Base-by-base conservation (phyloP, 2,329 filamentous ascomycete genomes). In the Tolypocladium tropicale region DNA sequence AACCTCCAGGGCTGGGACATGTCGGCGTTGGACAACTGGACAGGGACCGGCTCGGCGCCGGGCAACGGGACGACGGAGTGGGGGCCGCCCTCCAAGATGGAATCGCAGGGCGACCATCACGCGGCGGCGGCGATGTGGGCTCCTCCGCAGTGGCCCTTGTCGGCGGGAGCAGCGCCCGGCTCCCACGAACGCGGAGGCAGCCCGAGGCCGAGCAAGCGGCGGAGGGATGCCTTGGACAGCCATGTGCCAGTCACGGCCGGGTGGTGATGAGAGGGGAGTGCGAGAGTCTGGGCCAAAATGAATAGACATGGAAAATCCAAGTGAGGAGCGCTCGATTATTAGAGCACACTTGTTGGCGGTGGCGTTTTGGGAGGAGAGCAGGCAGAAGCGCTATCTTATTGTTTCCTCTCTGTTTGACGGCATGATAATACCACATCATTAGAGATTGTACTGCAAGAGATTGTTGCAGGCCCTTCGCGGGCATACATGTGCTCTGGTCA, bases 1-100 rank as follows among this genome's bases (percentile, higher is more conserved):
- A 59, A 46, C 53, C 65, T 74, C 2, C 68, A 70, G 53, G 66
- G 66, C 52, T 74, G 72, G 72, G 71, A 73, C 58, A 70, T 73
- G 63, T 60, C 68, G 34, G 62, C 67, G 3, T 61, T 74, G 53
- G 71, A 73, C 56, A 55, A 61, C 32, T 73, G 71, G 72, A 59
- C 67, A 16, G 59, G 49, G 28, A 16, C 63, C 11, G 55, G 60
- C 7, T 57, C 68, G 12, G 59, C 62, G 9, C 50, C 63, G 25
- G 54, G 60, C 10, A 61, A 59, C n/a, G 62, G 64, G 11, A 61
- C 63, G n/a, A 36, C 68, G 41, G 70, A 72, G 53, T 72, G 70
- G 71, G 60, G 60, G n/a, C 50, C 67, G 25, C 55, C 56, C 28
- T 55, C 61, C 51, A 73, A 71, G 65, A 61, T 69, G 43, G 70